Percentiles rank a stretch among this genome's conserved stretches.
phyloP scores from a whole-genome alignment of 2,329 filamentous ascomycete species.

The Berkeleyomyces rouxiae region DNA sequence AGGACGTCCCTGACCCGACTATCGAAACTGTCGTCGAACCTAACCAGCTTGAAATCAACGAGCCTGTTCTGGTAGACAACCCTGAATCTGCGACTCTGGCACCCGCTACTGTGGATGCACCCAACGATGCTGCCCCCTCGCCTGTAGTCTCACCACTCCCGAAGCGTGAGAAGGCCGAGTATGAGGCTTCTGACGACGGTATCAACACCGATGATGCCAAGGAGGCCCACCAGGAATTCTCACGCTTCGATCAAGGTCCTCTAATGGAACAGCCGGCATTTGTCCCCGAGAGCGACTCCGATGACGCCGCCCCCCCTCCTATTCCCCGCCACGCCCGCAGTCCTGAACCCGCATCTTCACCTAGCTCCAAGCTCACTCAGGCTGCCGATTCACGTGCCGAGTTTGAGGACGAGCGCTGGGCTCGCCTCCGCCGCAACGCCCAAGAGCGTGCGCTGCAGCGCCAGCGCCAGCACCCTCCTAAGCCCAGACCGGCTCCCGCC shows the following conservation, averaged over 20 bases:
- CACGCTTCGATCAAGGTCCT: constrained; percentile 75
- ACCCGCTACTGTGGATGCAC: background rate
- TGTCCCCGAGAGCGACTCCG: constrained; percentile 38
- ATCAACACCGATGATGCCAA: constrained; percentile 41
- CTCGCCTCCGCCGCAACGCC: constrained; percentile 88
- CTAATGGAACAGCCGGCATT: constrained; percentile 76
- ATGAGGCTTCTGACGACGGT: constrained; percentile 34
- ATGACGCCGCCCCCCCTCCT: constrained; percentile 34
- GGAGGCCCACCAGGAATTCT: constrained; percentile 43
- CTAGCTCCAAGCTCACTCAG: constrained; percentile 17
- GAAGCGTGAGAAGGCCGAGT: constrained; percentile 21
- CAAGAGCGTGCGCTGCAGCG: constrained; percentile 57
- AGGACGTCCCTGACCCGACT: constrained; percentile 11
- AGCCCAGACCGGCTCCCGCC: constrained; percentile 16
- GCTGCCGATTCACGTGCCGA: constrained; percentile 24
- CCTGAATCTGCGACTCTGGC: constrained; percentile 6
- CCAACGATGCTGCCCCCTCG: constrained; percentile 8
- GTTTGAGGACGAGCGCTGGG: constrained; percentile 61
- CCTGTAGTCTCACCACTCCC: constrained; percentile 7
- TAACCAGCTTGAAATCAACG: background rate
- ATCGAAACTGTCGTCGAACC: background rate
- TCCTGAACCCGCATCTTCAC: constrained; percentile 16
- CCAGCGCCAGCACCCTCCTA: constrained; percentile 47
- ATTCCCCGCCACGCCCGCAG: constrained; percentile 28
- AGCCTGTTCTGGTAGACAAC: constrained; percentile 3